Evolutionary conservation across 352 stramenopile genomes (phyloP).

Genomic region (Phytophthora europaea): DNA sequence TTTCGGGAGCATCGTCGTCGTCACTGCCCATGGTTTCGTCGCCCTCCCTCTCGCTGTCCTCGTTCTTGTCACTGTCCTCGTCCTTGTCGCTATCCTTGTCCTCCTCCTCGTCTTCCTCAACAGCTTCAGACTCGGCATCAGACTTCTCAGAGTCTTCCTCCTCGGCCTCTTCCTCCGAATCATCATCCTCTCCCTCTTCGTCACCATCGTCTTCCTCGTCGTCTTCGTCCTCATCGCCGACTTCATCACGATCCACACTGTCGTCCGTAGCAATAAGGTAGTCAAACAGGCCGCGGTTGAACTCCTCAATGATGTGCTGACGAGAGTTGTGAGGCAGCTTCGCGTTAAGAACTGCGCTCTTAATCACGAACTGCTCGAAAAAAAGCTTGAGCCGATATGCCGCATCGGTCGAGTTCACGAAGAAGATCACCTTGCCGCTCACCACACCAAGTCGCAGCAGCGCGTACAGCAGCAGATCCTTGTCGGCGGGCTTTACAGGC

Average conservation of each 20-base stretch:
- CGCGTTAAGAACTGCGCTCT: slow-evolving; percentile 98
- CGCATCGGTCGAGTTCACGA: slow-evolving; percentile 97
- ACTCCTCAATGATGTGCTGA: slow-evolving; percentile 97
- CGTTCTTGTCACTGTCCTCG: slow-evolving; percentile 40
- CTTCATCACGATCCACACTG: slow-evolving; percentile 92
- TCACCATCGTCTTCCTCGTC: slow-evolving; percentile 77
- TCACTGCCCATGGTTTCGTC: slow-evolving; percentile 83
- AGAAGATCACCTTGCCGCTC: slow-evolving; percentile 98
- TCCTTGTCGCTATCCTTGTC: slow-evolving; percentile 61
- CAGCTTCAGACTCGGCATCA: slow-evolving; percentile 66
- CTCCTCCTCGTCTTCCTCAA: slow-evolving; percentile 69
- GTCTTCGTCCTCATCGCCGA: slow-evolving; percentile 67
- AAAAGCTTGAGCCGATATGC: slow-evolving; percentile 99
- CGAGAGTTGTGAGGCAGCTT: slow-evolving; percentile 98
- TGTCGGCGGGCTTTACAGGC: slow-evolving; percentile 90
- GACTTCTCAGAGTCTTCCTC: slow-evolving; percentile 42
- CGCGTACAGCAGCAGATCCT: slow-evolving; percentile 98
- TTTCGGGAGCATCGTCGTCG: slow-evolving; percentile 79
- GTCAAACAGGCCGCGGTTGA: slow-evolving; percentile 98
- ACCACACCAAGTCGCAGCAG: slow-evolving; percentile 98
- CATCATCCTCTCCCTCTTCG: slow-evolving; percentile 48
- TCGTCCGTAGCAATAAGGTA: slow-evolving; percentile 99
- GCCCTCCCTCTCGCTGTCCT: slow-evolving; percentile 48
- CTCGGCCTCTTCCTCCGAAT: slow-evolving; percentile 49
- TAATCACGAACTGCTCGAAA: slow-evolving; percentile 99